These are phyloP conservation scores for Omphalotus olearius DNA, from an alignment of 1,284 basidiomycete genomes.

Conservation along the genomic window DNA sequence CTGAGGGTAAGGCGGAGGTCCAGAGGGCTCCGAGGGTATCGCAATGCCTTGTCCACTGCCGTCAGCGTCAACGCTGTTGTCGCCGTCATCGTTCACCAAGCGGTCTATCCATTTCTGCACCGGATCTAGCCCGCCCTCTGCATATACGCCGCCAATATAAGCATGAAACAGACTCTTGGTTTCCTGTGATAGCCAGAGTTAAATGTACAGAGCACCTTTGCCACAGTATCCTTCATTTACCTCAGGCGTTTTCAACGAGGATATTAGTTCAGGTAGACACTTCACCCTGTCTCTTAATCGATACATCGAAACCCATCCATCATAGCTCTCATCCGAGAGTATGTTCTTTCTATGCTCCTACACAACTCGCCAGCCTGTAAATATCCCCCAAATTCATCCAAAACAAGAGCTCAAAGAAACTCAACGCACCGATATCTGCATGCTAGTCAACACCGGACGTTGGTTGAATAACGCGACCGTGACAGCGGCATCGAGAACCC, in stretches of 20 bases:
- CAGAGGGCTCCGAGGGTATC: conserved; percentile 5
- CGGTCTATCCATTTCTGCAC: conserved; percentile 57
- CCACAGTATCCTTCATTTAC: conserved; percentile 29
- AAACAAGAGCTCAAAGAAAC: neutral
- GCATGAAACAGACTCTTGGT: conserved; percentile 54
- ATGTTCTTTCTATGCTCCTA: conserved; percentile 31
- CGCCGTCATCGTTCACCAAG: conserved; percentile 37
- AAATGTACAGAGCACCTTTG: neutral
- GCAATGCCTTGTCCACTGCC: neutral
- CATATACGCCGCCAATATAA: conserved; percentile 63
- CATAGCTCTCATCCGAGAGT: conserved; percentile 43
- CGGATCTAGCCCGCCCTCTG: conserved; percentile 45
- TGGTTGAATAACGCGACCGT: conserved; percentile 48
- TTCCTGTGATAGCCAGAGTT: conserved; percentile 40
- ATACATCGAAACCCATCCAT: conserved; percentile 58
- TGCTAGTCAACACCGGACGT: conserved; percentile 46
- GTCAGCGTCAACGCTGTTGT: neutral
- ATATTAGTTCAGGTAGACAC: conserved; percentile 41
- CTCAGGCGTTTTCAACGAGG: conserved; percentile 39
- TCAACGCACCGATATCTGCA: conserved; percentile 45
- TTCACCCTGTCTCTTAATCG: conserved; percentile 53
- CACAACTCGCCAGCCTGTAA: conserved; percentile 10
- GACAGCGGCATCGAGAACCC: conserved; percentile 45
- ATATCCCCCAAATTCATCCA: conserved; percentile 4
- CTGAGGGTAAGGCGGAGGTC: conserved; percentile 11